phyloP scores from a whole-genome alignment of 306 rosid genomes.

The Begonia fuchsioides region DNA sequence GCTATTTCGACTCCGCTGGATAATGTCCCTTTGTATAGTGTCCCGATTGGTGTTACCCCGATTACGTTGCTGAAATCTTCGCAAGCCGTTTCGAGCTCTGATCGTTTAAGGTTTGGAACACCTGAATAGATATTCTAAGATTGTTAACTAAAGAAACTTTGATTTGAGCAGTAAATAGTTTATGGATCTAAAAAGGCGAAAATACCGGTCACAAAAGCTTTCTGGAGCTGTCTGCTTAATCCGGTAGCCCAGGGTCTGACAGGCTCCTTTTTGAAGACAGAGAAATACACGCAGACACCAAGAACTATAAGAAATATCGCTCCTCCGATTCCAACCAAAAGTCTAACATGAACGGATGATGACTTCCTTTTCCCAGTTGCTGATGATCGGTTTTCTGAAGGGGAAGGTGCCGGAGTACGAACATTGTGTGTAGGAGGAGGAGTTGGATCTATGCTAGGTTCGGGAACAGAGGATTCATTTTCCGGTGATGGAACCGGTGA shows the following conservation, averaged over 20 bases:
- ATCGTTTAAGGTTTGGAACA: constrained; percentile 80
- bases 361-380: background rate
- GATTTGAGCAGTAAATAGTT: no score
- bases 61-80: constrained; percentile 95
- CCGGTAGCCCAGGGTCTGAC: constrained; percentile 96
- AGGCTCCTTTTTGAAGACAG: constrained; percentile 40
- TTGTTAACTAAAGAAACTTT: no score
- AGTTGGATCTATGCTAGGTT: background rate
- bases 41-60: constrained; percentile 60
- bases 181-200: constrained; percentile 1
- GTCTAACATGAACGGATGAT: constrained; percentile 1
- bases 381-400: background rate
- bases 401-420: constrained; percentile 17
- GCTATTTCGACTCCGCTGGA: constrained; percentile 96
- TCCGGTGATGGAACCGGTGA: constrained; percentile 1
- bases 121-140: constrained; percentile 24
- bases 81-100: constrained; percentile 83
- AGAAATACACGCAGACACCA: constrained; percentile 29
- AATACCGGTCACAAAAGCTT: constrained; percentile 82
- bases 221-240: constrained; percentile 94
- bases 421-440: constrained; percentile 2
- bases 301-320: constrained; percentile 19
- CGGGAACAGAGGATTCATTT: constrained; percentile 3
- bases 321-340: constrained; percentile 49
- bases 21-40: constrained; percentile 86